Evolutionary conservation across 495 filamentous ascomycete species (phyloP), one percentile per base, ranked within the genome.

Genomic region (Ramalina intermedia): DNA sequence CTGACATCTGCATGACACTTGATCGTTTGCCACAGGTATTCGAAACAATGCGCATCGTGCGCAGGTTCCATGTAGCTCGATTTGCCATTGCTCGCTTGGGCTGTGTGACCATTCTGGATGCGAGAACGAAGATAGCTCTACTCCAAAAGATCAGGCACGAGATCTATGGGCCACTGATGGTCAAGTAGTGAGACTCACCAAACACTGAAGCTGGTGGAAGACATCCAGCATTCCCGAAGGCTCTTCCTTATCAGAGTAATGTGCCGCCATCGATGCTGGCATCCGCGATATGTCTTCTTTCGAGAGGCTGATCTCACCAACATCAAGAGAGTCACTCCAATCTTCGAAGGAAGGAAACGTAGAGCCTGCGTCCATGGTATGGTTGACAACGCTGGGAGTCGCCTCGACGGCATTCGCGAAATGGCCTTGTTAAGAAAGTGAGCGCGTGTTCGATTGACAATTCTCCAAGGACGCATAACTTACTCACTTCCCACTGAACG

Each of bases 1-100:
- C 23, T 33, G 20, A 27, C 43, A 27, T 27, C 43, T 17, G 23
- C 43, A 14, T 45, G 43, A 33, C 20, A 49, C 13, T 46, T 24
- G 38, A 49, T 26, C 8, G 47, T 49, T 11, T 49, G 47, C 47
- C 47, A 49, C 38, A 44, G 21, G 16, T 49, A 49, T 16, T 43
- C 37, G 23, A 45, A 49, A 9, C 47, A 49, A 16, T 49, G 47
- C 39, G 43, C 26, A 12, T 49, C 21, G 24, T 46, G 47, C 6
- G 47, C 40, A 21, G 14, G 17, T 6, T 21, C 47, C 17, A 49
- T 21, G 33, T 33, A 40, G 9, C 17, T 40, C 17, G 41, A 40
- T 18, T 33, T 23, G 13, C 26, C 43, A 24, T 49, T n/a, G 9
- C 33, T 21, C 23, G 46, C 37, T n/a, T 37, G 17, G 16, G 43